These are phyloP conservation scores for Aspergillus coremiiformis DNA, from an alignment of 495 filamentous ascomycete species.

Conservation along the genomic window DNA sequence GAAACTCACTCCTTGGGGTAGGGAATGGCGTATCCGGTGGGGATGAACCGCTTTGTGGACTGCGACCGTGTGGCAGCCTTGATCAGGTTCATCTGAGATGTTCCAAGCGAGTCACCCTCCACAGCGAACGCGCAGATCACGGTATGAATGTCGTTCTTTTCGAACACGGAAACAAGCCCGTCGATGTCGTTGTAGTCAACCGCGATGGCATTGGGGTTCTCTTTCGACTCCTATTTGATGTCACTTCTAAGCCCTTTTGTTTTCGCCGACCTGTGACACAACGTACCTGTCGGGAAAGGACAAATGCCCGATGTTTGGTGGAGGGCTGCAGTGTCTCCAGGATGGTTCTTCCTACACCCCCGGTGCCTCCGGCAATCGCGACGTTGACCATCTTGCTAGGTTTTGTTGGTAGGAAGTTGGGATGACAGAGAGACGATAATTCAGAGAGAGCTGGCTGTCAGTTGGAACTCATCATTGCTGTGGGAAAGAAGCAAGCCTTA, in stretches of 20 bases:
- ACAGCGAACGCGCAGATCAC: constrained; percentile 37
- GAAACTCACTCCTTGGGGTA: constrained; percentile 9
- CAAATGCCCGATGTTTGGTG: constrained; percentile 27
- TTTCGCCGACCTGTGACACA: not conserved
- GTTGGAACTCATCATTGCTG: no score
- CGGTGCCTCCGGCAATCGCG: constrained; percentile 40
- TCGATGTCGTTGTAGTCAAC: constrained; percentile 32
- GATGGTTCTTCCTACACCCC: constrained; percentile 33
- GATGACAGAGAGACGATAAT: no score
- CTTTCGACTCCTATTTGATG: constrained; percentile 1
- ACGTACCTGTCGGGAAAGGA: constrained; percentile 33
- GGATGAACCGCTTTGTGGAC: constrained; percentile 30
- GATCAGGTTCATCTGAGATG: constrained; percentile 25
- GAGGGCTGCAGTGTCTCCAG: constrained; percentile 27
- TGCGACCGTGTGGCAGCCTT: constrained; percentile 29
- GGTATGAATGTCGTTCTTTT: constrained; percentile 35
- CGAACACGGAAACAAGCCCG: constrained; percentile 23
- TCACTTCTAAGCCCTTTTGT: not conserved
- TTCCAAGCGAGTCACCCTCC: constrained; percentile 8
- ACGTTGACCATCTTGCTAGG: constrained; percentile 34
- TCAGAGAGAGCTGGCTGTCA: no score
- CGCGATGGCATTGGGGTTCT: constrained; percentile 14
- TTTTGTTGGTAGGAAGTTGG: no score
- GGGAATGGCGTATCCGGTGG: constrained; percentile 28
- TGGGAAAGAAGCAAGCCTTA: no score